These are phyloP conservation scores for Suillus discolor DNA, from an alignment of 768 basidiomycete genomes.

Conservation along the genomic window DNA sequence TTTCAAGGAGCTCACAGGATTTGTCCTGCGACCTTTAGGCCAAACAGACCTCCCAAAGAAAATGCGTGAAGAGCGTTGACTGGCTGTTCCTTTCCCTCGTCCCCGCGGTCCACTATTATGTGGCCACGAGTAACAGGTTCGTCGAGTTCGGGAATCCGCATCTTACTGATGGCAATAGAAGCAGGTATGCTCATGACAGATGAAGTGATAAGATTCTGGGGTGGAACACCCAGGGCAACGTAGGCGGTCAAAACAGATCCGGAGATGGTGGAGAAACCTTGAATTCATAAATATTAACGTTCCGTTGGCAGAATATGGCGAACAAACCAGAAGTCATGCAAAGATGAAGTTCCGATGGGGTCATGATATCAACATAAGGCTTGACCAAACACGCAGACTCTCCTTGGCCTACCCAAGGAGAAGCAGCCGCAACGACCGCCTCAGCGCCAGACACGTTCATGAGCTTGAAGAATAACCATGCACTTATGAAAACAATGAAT, in stretches of 20 bases:
- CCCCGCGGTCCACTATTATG: constrained; percentile 81
- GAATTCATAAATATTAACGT: constrained; percentile 10
- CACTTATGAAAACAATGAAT: constrained; percentile 42
- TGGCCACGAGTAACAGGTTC: constrained; percentile 85
- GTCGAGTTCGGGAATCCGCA: constrained; percentile 82
- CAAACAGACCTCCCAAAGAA: constrained; percentile 81
- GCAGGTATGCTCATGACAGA: constrained; percentile 96
- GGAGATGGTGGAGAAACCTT: constrained; percentile 87
- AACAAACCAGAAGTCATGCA: constrained; percentile 79
- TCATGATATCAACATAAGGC: constrained; percentile 86
- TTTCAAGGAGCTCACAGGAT: constrained; percentile 59
- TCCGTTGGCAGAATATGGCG: not conserved
- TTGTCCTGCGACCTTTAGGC: constrained; percentile 84
- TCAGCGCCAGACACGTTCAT: constrained; percentile 94
- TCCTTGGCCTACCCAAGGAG: constrained; percentile 93
- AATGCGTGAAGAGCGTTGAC: constrained; percentile 90
- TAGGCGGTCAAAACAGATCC: constrained; percentile 89
- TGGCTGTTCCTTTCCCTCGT: constrained; percentile 53
- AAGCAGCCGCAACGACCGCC: constrained; percentile 89
- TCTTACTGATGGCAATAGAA: constrained; percentile 89
- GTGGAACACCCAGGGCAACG: constrained; percentile 74
- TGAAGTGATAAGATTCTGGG: constrained; percentile 81
- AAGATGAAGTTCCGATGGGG: constrained; percentile 81
- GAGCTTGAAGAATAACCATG: constrained; percentile 92
- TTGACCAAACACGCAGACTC: constrained; percentile 86